A percentile compares a stretch with the other conserved stretches of the same genome.
These are phyloP conservation scores for Ophiocordyceps sinensis DNA, from an alignment of 2,329 filamentous ascomycete species.

Conservation along the genomic window DNA sequence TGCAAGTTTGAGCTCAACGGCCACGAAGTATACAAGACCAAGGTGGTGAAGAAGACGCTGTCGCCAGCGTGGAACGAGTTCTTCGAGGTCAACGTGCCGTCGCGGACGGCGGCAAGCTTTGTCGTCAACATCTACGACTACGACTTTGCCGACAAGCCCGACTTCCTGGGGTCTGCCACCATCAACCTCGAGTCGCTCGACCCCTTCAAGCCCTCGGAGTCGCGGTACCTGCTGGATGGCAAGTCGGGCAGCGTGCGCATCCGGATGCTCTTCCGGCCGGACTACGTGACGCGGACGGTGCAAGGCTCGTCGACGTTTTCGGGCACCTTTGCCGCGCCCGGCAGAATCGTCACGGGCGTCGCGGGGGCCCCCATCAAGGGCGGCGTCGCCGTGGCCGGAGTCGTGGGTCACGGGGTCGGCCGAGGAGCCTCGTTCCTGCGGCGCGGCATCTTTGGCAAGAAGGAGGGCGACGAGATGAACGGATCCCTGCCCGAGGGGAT, in stretches of 20 bases:
- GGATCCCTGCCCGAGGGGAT: conserved; percentile 26
- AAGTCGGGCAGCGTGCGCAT: conserved; percentile 76
- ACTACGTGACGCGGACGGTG: conserved; percentile 73
- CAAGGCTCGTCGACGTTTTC: conserved; percentile 90
- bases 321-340: conserved; percentile 75
- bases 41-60: conserved; percentile 91
- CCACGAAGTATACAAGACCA: conserved; percentile 86
- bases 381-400: conserved; percentile 59
- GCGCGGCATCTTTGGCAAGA: conserved; percentile 65
- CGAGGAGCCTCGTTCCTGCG: conserved; percentile 86
- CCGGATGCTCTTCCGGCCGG: conserved; percentile 80
- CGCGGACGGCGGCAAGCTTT: conserved; percentile 74
- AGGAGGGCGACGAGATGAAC: conserved; percentile 40
- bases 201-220: conserved; percentile 69
- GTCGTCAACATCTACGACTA: conserved; percentile 79
- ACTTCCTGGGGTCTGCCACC: conserved; percentile 64
- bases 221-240: conserved; percentile 64
- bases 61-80: conserved; percentile 92
- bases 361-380: conserved; percentile 90
- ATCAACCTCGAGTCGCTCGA: conserved; percentile 71
- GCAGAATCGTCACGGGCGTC: conserved; percentile 71
- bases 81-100: conserved; percentile 73
- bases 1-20: conserved; percentile 88
- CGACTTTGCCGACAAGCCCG: conserved; percentile 91
- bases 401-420: conserved; percentile 63